Base-by-base conservation (phyloP, 306 rosid genomes). In the Adenanthera pavonina region DNA sequence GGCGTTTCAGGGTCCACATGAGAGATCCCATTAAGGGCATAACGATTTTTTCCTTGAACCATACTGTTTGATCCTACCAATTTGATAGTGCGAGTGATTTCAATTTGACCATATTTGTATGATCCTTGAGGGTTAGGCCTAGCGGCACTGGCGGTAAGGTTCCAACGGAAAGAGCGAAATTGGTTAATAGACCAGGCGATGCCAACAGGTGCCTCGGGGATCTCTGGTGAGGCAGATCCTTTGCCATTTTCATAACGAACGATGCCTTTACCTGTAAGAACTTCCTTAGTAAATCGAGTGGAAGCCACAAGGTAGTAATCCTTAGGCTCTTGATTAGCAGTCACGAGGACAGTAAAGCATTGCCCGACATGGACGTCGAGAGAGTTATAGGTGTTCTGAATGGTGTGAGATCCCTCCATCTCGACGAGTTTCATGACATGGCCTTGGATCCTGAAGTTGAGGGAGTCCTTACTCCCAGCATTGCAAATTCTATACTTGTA, bases 401-500 rank as follows among this genome's bases (percentile, higher is more conserved):
- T 54, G 0, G 49, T 49, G 17, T 69, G 74, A 44, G 74, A 69
- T 69, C 74, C 74, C 38, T 69, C 74, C 6, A 3, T 43, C 74
- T 69, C 74, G 6, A 69, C 74, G 0, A 69, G 53, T 14, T 44
- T 69, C 74, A 69, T 19, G 38, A 5, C 7, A 69, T 69, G 74
- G 4, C 54, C 74, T 69, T 69, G 74, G 10, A 69, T 4, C 54
- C 74, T 69, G 10, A 69, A 69, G 38, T 69, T 69, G 36, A 69
- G 74, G 8, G 74, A 19, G 74, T 69, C 2, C 38, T 69, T 69
- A 20, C 2, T 5, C 16, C 74, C 74, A 44, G n/a, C 54, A 12
- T 69, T 69, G 54, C 74, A 69, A 9, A 69, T 44, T 44, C 74
- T 90, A 78, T 65, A 88, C 85, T 78, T 69, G 74, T 69, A 69